Conservation (phyloP, 306 rosid genomes). For the Quercus gilva region DNA sequence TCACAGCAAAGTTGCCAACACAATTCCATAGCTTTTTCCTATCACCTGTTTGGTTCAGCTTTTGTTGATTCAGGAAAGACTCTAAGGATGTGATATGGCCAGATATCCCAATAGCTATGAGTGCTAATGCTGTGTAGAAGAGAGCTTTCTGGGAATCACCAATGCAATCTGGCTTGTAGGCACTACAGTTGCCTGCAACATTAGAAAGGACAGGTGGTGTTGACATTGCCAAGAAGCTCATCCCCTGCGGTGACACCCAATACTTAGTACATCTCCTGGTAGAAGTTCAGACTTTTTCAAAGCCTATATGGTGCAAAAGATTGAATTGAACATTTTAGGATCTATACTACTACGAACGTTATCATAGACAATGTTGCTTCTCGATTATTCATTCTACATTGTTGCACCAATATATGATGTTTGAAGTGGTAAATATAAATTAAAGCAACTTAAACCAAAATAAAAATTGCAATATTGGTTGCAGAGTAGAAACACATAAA, state of each 20-base stretch:
- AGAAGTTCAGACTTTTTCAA: no score
- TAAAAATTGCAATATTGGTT: no score
- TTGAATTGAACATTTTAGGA: no score
- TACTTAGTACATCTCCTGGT: background rate
- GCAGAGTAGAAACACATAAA: no score
- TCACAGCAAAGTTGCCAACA: background rate
- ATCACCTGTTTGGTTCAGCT: background rate
- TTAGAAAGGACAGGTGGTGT: background rate
- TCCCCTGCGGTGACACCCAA: conserved; percentile 8
- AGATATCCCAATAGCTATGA: background rate
- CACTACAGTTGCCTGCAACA: background rate
- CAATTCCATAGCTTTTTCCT: no score
- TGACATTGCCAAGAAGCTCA: conserved; percentile 8
- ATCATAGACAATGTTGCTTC: no score
- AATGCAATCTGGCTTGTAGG: background rate
- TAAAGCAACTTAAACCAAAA: background rate
- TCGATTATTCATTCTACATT: no score
- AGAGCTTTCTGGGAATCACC: background rate
- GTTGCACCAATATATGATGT: no score
- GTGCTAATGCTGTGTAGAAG: conserved; percentile 1
- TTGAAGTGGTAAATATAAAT: no score
- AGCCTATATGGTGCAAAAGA: no score
- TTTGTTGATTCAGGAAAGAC: background rate
- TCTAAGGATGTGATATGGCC: background rate
- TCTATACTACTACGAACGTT: no score